Conservation (phyloP, 2,329 filamentous ascomycete genomes). For the Exophiala calicioides region DNA sequence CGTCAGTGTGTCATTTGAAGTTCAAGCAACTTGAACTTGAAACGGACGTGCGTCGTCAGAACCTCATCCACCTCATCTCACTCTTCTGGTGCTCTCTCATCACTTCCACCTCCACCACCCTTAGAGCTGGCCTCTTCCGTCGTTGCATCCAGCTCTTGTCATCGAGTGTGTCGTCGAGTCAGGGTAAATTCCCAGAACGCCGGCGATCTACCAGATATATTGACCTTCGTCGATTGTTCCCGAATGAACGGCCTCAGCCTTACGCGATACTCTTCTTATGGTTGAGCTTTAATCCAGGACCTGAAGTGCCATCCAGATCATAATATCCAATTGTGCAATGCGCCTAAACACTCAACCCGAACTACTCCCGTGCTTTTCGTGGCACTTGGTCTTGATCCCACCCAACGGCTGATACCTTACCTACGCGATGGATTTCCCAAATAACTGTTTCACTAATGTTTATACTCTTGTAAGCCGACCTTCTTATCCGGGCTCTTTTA, state of each 20-base stretch:
- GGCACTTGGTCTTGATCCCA: slow-evolving; percentile 19
- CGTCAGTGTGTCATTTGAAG: too few species aligned
- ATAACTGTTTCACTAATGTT: slow-evolving; percentile 29
- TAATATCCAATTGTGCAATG: slow-evolving; percentile 18
- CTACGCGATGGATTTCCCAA: slow-evolving; percentile 25
- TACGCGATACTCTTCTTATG: too few species aligned
- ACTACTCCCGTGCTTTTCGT: slow-evolving; percentile 11
- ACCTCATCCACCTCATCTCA: background rate
- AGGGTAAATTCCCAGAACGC: too few species aligned
- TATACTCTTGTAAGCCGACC: slow-evolving; percentile 27
- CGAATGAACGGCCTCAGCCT: too few species aligned
- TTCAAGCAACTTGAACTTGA: too few species aligned
- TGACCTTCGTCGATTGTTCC: too few species aligned
- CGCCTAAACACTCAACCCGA: slow-evolving; percentile 7
- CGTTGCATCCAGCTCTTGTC: background rate
- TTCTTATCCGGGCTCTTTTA: background rate
- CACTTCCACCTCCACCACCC: background rate
- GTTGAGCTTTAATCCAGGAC: too few species aligned
- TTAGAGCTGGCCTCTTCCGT: slow-evolving; percentile 12
- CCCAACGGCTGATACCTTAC: slow-evolving; percentile 31
- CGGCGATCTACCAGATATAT: too few species aligned
- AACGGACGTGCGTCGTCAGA: too few species aligned
- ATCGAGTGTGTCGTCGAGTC: background rate
- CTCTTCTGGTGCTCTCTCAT: background rate
- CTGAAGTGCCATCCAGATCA: background rate